Evolutionary conservation across 2,329 filamentous ascomycete genomes (phyloP).

Genomic region (Orbilia oligospora): DNA sequence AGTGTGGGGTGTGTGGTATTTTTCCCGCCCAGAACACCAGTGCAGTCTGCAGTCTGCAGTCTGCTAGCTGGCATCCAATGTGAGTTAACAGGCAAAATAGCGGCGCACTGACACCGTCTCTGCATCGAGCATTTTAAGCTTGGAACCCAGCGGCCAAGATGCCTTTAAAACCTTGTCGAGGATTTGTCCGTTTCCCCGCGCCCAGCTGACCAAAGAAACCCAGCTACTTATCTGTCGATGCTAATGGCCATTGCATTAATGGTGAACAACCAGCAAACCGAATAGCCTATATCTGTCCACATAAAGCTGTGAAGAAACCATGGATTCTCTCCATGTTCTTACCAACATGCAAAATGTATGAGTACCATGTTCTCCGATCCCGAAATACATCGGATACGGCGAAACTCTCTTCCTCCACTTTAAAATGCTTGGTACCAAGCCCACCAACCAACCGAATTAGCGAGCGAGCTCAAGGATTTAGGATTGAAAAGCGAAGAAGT

Average conservation of each 20-base stretch:
- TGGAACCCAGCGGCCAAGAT: conserved; percentile 7
- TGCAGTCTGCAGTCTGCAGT: too few species aligned
- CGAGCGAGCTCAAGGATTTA: conserved; percentile 36
- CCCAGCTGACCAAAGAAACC: conserved; percentile 22
- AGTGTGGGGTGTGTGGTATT: conserved; percentile 53
- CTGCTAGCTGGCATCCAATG: background rate
- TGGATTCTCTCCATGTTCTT: background rate
- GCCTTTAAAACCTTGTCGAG: conserved; percentile 15
- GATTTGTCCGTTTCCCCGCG: conserved; percentile 37
- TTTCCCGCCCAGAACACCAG: conserved; percentile 7
- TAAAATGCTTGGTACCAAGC: conserved; percentile 22
- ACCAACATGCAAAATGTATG: background rate
- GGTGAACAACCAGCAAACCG: too few species aligned
- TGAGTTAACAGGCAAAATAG: background rate
- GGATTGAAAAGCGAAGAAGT: conserved; percentile 11
- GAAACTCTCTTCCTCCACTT: conserved; percentile 35
- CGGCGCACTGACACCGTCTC: conserved; percentile 1
- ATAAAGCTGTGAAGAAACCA: background rate
- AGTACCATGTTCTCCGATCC: conserved; percentile 18
- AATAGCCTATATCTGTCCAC: conserved; percentile 15
- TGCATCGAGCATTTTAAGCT: conserved; percentile 46
- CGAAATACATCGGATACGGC: conserved; percentile 32
- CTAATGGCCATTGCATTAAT: background rate
- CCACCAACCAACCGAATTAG: conserved; percentile 13
- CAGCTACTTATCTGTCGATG: conserved; percentile 3